Evolutionary conservation across 139 green algal species (phyloP).

Genomic region (Closterium sp.): DNA sequence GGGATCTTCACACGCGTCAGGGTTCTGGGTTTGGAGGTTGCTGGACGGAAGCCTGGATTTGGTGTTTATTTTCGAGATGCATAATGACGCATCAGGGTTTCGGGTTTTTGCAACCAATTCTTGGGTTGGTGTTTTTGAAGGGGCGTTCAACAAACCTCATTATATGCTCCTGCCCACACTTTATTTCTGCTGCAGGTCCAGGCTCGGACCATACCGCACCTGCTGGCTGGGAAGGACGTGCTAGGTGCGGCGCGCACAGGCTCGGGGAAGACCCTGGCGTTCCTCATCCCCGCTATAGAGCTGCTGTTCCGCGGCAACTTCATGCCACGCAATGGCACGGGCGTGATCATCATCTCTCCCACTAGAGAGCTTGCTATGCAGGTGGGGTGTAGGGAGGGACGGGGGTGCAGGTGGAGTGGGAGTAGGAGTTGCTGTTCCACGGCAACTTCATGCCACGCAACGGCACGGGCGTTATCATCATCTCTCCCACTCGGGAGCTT

Average conservation of each 20-base stretch:
- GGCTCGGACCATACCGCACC: slow-evolving; percentile 85
- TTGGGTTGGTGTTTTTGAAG: too few species aligned
- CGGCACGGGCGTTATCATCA: slow-evolving; percentile 86
- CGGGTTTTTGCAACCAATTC: too few species aligned
- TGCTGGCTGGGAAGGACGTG: slow-evolving; percentile 88
- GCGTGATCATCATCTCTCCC: slow-evolving; percentile 87
- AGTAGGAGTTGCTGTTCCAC: too few species aligned
- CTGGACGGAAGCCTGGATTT: too few species aligned
- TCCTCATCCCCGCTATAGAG: slow-evolving; percentile 90
- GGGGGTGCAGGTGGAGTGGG: too few species aligned
- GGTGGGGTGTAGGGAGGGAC: too few species aligned
- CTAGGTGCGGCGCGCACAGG: slow-evolving; percentile 94
- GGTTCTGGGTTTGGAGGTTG: too few species aligned
- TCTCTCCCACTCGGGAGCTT: slow-evolving; percentile 92
- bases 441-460: too few species aligned
- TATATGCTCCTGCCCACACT: too few species aligned
- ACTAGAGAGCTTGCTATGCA: slow-evolving; percentile 94
- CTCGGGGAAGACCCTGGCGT: slow-evolving; percentile 97
- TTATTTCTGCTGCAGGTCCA: slow-evolving; percentile 82
- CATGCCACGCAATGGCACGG: slow-evolving; percentile 93
- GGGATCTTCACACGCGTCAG: too few species aligned
- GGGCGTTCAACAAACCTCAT: not conserved
- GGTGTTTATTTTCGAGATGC: too few species aligned
- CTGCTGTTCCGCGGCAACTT: slow-evolving; percentile 89
- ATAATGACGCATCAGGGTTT: too few species aligned